Evolutionary conservation across 2,329 filamentous ascomycete genomes (phyloP), one percentile per base, ranked within the genome.

Genomic region (Cladosporium sp.): DNA sequence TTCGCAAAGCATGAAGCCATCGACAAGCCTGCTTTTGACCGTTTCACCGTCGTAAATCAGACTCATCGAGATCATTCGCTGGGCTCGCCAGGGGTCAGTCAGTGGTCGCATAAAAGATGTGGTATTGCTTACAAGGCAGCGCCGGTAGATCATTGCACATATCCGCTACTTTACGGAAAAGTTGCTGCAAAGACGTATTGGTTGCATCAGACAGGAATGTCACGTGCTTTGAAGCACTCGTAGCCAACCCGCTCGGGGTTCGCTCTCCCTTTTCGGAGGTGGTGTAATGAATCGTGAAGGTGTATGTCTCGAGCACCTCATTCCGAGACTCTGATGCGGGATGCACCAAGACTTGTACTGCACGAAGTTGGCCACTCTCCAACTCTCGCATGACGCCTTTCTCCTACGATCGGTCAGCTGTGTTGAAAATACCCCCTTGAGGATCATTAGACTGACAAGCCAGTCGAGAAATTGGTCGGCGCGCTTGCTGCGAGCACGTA

Each of bases 291-390:
- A 79, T 74, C 4, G 68, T 70, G 56, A 78, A 78, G 1, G 70
- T 75, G 60, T 78, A 79, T 4, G 68, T 70, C 61, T 79, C 77
- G 9, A 78, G 45, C n/a, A 77, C 68, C 46, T 62, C 56, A 33
- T 60, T 45, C 2, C 61, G 59, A 5, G 64, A 53, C 14, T 69
- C 58, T 16, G 66, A 66, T 54, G 73, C 66, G 31, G 70, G 66
- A 53, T 72, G 69, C 16, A 79, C 68, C 34, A 71, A 74, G 32
- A 79, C 58, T 54, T 77, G 72, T n/a, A 79, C 54, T 2, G 70
- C 70, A 28, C 70, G 67, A 3, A 79, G 67, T 19, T 69, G 64
- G 28, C 70, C 70, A 18, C 65, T 66, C 44, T 68, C 62, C 4
- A 79, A 57, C 4, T 74, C 74, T 14, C 73, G 68, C 57, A 77